Evolutionary conservation across 1,139 yeast species (phyloP).

Genomic region (Suhomyces maxii): DNA sequence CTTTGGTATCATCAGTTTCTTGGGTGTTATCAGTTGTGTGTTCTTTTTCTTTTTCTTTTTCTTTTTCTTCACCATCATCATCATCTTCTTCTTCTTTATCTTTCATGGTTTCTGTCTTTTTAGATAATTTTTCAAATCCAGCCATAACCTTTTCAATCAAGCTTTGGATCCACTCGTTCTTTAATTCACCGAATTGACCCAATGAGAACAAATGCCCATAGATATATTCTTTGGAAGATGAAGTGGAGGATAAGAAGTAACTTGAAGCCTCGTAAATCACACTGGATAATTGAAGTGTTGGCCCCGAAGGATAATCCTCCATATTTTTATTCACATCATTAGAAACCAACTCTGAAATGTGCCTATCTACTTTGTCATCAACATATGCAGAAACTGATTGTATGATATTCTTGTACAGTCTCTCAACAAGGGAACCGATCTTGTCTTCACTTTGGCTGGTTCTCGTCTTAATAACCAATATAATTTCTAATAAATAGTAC

Average conservation of each 20-base stretch:
- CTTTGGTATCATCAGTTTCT: not conserved
- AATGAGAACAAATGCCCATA: conserved; percentile 26
- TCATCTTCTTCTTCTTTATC: conserved; percentile 2
- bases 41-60: too few species aligned
- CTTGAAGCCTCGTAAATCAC: conserved; percentile 25
- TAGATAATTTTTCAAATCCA: not conserved
- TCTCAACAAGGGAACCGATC: conserved; percentile 1
- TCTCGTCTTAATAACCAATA: conserved; percentile 9
- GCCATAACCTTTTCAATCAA: conserved; percentile 7
- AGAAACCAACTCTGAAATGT: not conserved
- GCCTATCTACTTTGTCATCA: not conserved
- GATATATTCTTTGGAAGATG: conserved; percentile 10
- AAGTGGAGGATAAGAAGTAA: conserved; percentile 14
- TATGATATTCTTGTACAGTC: conserved; percentile 8
- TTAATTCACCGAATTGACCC: conserved; percentile 13
- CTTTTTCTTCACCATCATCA: too few species aligned
- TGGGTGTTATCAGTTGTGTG: too few species aligned
- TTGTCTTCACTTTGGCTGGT: not conserved
- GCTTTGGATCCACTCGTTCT: conserved; percentile 30
- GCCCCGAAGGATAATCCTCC: conserved; percentile 22
- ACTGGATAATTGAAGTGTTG: conserved; percentile 25
- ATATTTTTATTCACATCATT: not conserved
- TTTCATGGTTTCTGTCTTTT: not conserved
- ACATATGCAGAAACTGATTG: conserved; percentile 1
- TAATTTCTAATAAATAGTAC: conserved; percentile 9